Evolutionary conservation across 257 asterid species (phyloP).

Genomic region (Ilex asprella): DNA sequence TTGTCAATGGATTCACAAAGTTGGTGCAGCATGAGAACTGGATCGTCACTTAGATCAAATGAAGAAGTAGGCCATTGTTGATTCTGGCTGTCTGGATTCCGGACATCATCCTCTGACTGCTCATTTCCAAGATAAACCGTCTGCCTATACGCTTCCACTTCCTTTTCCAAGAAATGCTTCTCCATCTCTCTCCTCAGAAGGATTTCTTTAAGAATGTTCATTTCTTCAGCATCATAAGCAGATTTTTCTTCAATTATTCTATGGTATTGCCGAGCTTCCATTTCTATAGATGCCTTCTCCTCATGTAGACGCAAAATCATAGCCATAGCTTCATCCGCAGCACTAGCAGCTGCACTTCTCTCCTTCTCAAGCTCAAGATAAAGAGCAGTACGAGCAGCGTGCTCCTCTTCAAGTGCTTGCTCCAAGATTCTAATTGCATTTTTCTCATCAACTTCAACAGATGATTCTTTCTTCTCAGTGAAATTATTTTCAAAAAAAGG

Average conservation of each 20-base stretch:
- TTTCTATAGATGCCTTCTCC: slow-evolving; percentile 77
- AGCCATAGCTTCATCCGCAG: slow-evolving; percentile 99
- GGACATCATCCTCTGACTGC: slow-evolving; percentile 16
- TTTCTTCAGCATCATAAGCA: slow-evolving; percentile 81
- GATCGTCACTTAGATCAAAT: slow-evolving; percentile 42
- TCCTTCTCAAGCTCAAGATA: slow-evolving; percentile 83
- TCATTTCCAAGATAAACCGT: slow-evolving; percentile 31
- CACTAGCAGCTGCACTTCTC: slow-evolving; percentile 83
- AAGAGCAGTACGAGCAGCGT: slow-evolving; percentile 34
- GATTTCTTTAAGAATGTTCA: slow-evolving; percentile 74
- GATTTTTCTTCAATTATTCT: slow-evolving; percentile 80
- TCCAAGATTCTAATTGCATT: slow-evolving; percentile 38
- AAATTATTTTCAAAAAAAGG: slow-evolving; percentile 25
- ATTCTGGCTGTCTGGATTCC: slow-evolving; percentile 14
- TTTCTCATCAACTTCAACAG: slow-evolving; percentile 27
- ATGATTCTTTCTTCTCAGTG: slow-evolving; percentile 18
- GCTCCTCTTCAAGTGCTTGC: slow-evolving; percentile 57
- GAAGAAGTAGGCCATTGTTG: slow-evolving; percentile 6
- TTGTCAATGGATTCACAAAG: slow-evolving; percentile 35
- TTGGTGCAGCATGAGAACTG: slow-evolving; percentile 27
- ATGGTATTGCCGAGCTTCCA: slow-evolving; percentile 88
- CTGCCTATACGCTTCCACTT: slow-evolving; percentile 61
- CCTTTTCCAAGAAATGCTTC: slow-evolving; percentile 67
- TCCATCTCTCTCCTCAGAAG: slow-evolving; percentile 69
- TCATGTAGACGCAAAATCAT: slow-evolving; percentile 94